These are phyloP conservation scores for Mycena vitilis DNA, from an alignment of 768 basidiomycete genomes.

Conservation along the genomic window DNA sequence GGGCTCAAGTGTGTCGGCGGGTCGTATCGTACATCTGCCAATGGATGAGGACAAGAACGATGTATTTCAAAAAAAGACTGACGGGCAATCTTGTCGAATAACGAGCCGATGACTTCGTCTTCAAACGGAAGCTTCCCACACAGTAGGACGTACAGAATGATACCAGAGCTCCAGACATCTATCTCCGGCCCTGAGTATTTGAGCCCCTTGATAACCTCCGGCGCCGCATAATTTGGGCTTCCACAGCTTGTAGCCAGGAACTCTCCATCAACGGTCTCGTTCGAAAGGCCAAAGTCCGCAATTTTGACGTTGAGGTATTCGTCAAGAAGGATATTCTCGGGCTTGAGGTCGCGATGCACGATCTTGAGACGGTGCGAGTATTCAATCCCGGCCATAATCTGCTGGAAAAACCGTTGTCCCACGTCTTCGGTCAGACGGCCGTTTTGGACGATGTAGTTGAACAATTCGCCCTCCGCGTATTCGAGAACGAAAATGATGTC, in stretches of 20 bases:
- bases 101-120: constrained; percentile 91
- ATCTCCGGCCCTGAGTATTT: constrained; percentile 98
- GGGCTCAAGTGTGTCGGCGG: constrained; percentile 84
- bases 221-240: constrained; percentile 98
- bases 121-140: constrained; percentile 97
- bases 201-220: constrained; percentile 96
- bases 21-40: constrained; percentile 85
- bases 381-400: constrained; percentile 97
- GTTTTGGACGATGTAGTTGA: constrained; percentile 97
- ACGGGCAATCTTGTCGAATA: constrained; percentile 97
- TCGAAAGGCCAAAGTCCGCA: constrained; percentile 98
- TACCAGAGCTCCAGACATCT: constrained; percentile 98
- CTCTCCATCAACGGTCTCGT: constrained; percentile 96
- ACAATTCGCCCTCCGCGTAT: constrained; percentile 95
- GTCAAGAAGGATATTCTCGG: constrained; percentile 93
- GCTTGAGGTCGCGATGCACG: constrained; percentile 97
- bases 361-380: constrained; percentile 97
- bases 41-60: constrained; percentile 26
- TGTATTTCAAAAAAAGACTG: constrained; percentile 42
- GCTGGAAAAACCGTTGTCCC: constrained; percentile 96
- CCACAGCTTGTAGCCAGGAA: constrained; percentile 98
- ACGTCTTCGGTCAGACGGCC: constrained; percentile 91
- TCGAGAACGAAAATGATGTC: constrained; percentile 99
- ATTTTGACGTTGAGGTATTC: constrained; percentile 94
- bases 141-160: constrained; percentile 99